Base-by-base conservation (phyloP, 2,329 filamentous ascomycete species). In the Colletotrichum sp. region DNA sequence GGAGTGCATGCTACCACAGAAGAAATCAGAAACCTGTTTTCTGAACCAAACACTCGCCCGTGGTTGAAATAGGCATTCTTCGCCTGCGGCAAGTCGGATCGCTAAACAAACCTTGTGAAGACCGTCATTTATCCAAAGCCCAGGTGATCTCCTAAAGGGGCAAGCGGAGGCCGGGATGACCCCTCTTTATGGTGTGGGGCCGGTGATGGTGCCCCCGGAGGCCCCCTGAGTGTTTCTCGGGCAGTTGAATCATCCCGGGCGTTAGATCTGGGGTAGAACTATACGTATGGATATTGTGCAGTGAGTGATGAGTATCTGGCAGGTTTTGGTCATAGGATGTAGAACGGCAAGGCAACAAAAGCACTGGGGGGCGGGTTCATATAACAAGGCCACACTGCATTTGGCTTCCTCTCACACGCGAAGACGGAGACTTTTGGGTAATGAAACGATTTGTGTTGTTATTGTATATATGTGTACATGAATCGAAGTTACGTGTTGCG, bases 241-340 rank as follows among this genome's bases (percentile, higher is more conserved):
- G 63, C 2, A 1, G 24, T 66, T 49, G 36, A 66, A 49, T 49
- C 24, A 21, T 44, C 8, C 36, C 36, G 36, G 15, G 16, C 36
- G 0, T 9, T 9, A 0, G 36, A 39, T 15, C 34, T 32, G 63
- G 63, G 9, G 24, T 16, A 21, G 0, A 21, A 0, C 13, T 55
- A 26, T 6, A 6, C 52, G 6, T 0, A 44, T 44, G 36, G 36
- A 44, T 3, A 18, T 39, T 39, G 1, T 39, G 36, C 2, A n/a
- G 8, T 39, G 4, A 2, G 16, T n/a, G 15, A 18, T 18, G 36
- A n/a, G 16, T 18, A 2, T 44, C 8, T 44, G 36, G 36, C 4
- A 39, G 36, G 16, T 6, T 44, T 44, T 44, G 8, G 36, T 6
- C 16, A 2, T 44, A 0, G 36, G 36, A 44, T 3, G 5, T 39